These are phyloP conservation scores for Termitomyces sp. DNA, from an alignment of 768 basidiomycete genomes.

Conservation along the genomic window DNA sequence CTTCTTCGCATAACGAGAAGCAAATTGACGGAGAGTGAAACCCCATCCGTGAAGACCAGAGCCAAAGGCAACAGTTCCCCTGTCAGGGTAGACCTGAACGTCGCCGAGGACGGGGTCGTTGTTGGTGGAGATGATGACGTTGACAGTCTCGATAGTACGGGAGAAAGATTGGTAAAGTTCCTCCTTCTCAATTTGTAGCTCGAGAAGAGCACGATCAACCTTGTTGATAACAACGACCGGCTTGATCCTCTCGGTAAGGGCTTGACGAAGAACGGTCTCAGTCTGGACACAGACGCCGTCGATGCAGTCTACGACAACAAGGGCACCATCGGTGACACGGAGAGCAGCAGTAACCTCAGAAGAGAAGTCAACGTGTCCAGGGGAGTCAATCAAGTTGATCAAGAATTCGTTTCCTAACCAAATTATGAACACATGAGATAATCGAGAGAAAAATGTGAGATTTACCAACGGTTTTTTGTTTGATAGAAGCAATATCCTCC, in stretches of 20 bases:
- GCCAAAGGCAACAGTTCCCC: conserved; percentile 97
- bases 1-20: conserved; percentile 90
- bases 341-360: conserved; percentile 99
- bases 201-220: conserved; percentile 97
- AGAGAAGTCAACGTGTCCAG: conserved; percentile 99
- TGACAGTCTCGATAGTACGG: conserved; percentile 95
- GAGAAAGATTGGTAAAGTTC: conserved; percentile 95
- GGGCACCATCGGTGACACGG: conserved; percentile 98
- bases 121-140: conserved; percentile 98
- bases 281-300: conserved; percentile 99
- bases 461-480: conserved; percentile 91
- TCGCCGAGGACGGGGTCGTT: conserved; percentile 91
- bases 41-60: conserved; percentile 99
- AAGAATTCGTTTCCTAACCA: conserved; percentile 83
- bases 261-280: conserved; percentile 97
- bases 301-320: conserved; percentile 98
- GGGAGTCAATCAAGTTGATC: conserved; percentile 99
- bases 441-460: conserved; percentile 4
- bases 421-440: not conserved
- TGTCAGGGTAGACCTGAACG: conserved; percentile 96
- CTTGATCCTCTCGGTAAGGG: conserved; percentile 96
- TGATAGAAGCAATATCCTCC: conserved; percentile 79
- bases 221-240: conserved; percentile 99
- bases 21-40: conserved; percentile 98
- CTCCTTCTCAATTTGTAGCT: conserved; percentile 95